A percentile compares a stretch with the other conserved stretches of the same genome.
These are phyloP conservation scores for Chaetomiaceae sp. DNA, from an alignment of 2,329 filamentous ascomycete species.

Conservation along the genomic window DNA sequence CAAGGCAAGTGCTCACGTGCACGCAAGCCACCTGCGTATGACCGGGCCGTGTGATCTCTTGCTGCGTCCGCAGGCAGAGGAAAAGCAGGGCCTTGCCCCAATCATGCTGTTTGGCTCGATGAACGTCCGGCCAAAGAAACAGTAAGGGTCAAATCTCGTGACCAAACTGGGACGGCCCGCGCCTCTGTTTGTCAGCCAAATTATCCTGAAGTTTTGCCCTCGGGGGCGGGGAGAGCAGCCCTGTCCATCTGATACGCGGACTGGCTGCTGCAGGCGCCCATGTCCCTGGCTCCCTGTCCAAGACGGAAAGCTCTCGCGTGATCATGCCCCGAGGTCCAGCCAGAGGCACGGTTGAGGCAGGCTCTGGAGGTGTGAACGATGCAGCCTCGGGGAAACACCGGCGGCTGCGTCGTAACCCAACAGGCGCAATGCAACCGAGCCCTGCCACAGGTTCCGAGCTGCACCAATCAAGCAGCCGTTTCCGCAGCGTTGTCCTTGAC, in stretches of 20 bases:
- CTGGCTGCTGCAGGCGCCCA: neutral
- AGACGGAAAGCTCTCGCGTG: constrained; percentile 7
- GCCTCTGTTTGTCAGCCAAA: no score
- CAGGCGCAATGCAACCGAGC: neutral
- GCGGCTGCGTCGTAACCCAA: no score
- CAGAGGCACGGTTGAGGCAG: no score
- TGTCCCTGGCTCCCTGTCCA: neutral
- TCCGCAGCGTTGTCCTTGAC: neutral
- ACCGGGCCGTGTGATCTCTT: neutral
- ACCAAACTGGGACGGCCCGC: no score
- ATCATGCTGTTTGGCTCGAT: no score
- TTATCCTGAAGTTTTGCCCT: neutral
- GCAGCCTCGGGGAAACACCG: no score
- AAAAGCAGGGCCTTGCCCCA: no score
- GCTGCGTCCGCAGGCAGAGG: no score
- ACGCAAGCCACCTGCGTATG: neutral
- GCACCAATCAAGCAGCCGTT: neutral
- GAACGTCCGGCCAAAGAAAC: no score
- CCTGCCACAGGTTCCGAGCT: neutral
- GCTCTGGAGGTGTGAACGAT: no score
- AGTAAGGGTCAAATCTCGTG: no score
- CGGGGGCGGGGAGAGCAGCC: neutral
- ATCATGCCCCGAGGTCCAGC: neutral
- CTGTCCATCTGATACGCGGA: neutral
- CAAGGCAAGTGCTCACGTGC: constrained; percentile 6